Conservation (phyloP, 2,329 filamentous ascomycete genomes). For the Penicillium rolfsii region DNA sequence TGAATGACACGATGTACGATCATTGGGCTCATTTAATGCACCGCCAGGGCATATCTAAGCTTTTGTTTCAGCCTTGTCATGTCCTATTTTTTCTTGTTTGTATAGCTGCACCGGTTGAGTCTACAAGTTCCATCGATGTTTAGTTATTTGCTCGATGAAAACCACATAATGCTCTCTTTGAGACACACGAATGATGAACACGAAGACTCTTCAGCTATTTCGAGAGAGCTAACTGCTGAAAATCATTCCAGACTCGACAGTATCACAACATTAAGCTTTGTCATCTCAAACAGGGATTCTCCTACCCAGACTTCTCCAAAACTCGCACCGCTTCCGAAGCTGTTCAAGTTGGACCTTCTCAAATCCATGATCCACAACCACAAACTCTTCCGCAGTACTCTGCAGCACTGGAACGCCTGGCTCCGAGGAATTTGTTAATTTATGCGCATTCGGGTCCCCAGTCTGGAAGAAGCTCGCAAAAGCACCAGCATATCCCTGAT, state of each 20-base stretch:
- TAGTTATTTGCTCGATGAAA: no score
- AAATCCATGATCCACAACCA: conserved; percentile 54
- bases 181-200: no score
- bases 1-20: no score
- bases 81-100: no score
- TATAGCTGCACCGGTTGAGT: no score
- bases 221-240: no score
- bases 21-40: neutral
- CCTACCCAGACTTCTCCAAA: conserved; percentile 56
- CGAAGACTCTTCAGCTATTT: no score
- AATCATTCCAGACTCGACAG: no score
- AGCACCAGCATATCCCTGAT: conserved; percentile 61
- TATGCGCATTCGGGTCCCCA: conserved; percentile 61
- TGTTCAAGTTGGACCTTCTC: conserved; percentile 41
- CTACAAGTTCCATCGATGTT: no score
- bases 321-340: conserved; percentile 55
- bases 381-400: conserved; percentile 52
- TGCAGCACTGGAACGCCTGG: conserved; percentile 49
- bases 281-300: conserved; percentile 51
- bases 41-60: neutral
- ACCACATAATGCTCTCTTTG: no score
- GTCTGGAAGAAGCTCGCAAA: conserved; percentile 65
- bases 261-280: no score
- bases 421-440: conserved; percentile 53
- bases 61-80: no score